phyloP scores from a whole-genome alignment of 139 green algal species.

The Klebsormidium nitens region DNA sequence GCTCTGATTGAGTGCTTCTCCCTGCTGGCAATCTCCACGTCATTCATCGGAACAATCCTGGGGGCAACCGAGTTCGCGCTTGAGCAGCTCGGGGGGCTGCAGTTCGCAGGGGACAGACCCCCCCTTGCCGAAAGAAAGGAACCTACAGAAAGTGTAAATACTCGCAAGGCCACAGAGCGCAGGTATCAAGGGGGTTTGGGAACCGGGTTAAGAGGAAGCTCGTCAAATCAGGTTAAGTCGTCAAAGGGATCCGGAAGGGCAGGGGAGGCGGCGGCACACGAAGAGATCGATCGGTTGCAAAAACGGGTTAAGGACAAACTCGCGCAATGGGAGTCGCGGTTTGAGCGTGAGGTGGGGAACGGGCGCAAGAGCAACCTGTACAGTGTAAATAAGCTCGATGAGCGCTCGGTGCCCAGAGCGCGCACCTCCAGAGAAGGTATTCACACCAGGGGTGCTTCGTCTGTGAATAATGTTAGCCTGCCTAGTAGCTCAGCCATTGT shows the following conservation, averaged over 20 bases:
- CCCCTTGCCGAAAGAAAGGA: background rate
- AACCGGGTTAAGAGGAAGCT: too few species aligned
- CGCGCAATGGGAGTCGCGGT: background rate
- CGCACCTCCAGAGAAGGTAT: too few species aligned
- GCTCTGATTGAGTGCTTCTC: slow-evolving; percentile 48
- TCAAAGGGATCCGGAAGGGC: background rate
- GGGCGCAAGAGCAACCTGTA: too few species aligned
- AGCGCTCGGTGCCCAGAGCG: too few species aligned
- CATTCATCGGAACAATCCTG: slow-evolving; percentile 59
- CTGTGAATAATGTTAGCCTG: too few species aligned
- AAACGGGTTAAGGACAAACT: too few species aligned
- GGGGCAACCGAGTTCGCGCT: slow-evolving; percentile 34
- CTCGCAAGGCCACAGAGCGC: background rate
- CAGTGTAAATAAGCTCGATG: too few species aligned
- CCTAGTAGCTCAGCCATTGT: too few species aligned
- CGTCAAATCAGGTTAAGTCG: background rate
- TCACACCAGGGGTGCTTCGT: too few species aligned
- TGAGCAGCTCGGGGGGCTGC: slow-evolving; percentile 3
- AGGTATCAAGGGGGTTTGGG: too few species aligned
- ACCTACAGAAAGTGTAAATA: background rate
- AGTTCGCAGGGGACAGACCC: too few species aligned
- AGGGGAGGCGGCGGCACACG: background rate
- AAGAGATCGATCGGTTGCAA: too few species aligned
- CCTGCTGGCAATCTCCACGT: slow-evolving; percentile 59
- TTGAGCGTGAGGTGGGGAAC: background rate